These are phyloP conservation scores for Schizophyllum amplum DNA, from an alignment of 1,284 basidiomycete genomes.

Conservation along the genomic window DNA sequence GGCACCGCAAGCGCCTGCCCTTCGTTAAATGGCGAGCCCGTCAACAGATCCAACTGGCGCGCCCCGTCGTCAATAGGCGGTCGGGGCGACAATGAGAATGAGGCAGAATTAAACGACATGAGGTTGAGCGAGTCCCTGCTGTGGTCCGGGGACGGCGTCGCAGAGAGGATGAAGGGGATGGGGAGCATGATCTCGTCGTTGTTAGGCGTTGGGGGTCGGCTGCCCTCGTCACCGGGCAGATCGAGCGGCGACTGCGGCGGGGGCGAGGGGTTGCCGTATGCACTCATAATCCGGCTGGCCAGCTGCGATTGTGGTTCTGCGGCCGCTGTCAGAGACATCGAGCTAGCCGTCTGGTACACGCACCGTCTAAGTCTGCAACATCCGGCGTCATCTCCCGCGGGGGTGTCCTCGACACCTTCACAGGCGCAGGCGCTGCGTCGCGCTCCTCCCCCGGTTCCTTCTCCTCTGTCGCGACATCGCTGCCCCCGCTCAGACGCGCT, in stretches of 20 bases:
- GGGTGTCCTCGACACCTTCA: conserved; percentile 21
- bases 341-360: conserved; percentile 5
- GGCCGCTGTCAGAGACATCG: conserved; percentile 7
- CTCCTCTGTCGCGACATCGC: conserved; percentile 20
- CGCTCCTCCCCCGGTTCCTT: conserved; percentile 9
- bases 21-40: neutral
- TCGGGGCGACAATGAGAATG: neutral
- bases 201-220: conserved; percentile 6
- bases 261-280: conserved; percentile 68
- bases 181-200: conserved; percentile 4
- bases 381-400: conserved; percentile 39
- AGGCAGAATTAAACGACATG: neutral
- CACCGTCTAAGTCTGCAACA: conserved; percentile 37
- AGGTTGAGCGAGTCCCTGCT: neutral
- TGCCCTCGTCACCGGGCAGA: conserved; percentile 11
- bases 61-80: neutral
- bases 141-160: neutral
- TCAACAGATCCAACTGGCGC: neutral
- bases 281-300: conserved; percentile 54
- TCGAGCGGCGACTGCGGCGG: conserved; percentile 40
- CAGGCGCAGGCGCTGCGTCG: conserved; percentile 16
- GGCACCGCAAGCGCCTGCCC: neutral
- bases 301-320: conserved; percentile 60
- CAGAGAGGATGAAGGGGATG: conserved; percentile 10
- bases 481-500: conserved; percentile 35